A percentile compares a stretch with the other conserved stretches of the same genome.
These are phyloP conservation scores for Spergularia bocconei DNA, from an alignment of 148 eudicot genomes.

Conservation along the genomic window DNA sequence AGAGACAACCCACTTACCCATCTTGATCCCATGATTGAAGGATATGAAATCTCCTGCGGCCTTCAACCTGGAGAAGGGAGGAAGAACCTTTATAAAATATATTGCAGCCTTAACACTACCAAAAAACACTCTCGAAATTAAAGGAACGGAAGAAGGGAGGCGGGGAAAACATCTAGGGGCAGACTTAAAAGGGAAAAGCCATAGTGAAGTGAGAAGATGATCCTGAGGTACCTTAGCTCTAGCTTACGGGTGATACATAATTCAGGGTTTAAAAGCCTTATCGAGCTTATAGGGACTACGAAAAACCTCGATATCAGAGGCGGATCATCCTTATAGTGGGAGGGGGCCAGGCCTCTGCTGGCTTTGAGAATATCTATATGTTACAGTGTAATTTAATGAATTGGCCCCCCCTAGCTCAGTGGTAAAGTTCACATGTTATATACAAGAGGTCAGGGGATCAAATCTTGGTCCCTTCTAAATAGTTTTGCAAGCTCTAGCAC, in stretches of 20 bases:
- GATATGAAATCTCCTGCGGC: conserved; percentile 88
- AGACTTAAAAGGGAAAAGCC: background rate
- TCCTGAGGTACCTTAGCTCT: background rate
- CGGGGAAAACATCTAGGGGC: background rate
- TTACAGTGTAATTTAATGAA: too few species aligned
- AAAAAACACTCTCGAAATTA: background rate
- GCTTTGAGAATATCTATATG: too few species aligned
- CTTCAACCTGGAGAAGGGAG: conserved; percentile 63
- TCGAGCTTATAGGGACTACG: background rate
- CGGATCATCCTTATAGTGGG: too few species aligned
- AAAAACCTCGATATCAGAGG: background rate
- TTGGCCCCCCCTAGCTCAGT: too few species aligned
- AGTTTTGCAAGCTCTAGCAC: too few species aligned
- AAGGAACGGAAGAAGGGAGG: background rate
- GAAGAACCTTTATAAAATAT: background rate
- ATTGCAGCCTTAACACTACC: background rate
- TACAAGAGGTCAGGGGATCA: too few species aligned
- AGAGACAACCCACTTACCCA: conserved; percentile 56
- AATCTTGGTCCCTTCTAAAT: too few species aligned
- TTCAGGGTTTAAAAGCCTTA: background rate
- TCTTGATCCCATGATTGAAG: conserved; percentile 92
- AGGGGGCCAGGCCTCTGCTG: too few species aligned
- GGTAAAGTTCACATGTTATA: too few species aligned
- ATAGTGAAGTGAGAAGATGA: background rate
- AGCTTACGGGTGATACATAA: background rate